Evolutionary conservation across 2,329 filamentous ascomycete genomes (phyloP).

Genomic region (Colletotrichum lini): DNA sequence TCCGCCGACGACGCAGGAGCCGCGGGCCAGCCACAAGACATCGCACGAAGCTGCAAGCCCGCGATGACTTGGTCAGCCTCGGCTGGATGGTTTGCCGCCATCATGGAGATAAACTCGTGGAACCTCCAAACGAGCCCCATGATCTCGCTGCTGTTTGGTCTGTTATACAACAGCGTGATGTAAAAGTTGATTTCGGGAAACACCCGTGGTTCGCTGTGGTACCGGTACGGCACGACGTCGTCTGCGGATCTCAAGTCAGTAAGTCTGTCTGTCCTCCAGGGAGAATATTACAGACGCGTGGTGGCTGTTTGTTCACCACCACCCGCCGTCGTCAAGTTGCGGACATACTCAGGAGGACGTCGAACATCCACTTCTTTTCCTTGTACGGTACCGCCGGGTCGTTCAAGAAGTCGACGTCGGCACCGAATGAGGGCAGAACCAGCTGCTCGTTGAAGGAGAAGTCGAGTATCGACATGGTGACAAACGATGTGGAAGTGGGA

Average conservation of each 20-base stretch:
- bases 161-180: neutral
- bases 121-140: slow-evolving; percentile 2
- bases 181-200: slow-evolving; percentile 22
- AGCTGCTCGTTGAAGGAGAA: neutral
- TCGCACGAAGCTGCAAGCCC: neutral
- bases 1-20: neutral
- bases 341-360: slow-evolving; percentile 4
- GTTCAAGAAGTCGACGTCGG: slow-evolving; percentile 5
- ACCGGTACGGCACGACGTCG: slow-evolving; percentile 15
- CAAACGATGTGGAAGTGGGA: neutral
- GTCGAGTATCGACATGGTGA: neutral
- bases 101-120: slow-evolving; percentile 9
- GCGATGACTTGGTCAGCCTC: neutral
- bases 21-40: neutral
- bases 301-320: too few species aligned
- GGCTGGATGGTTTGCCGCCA: neutral
- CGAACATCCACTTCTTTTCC: slow-evolving; percentile 18
- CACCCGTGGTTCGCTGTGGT: neutral
- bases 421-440: neutral
- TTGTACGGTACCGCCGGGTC: neutral
- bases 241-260: neutral
- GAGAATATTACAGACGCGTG: neutral
- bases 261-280: neutral
- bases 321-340: neutral
- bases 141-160: neutral